Evolutionary conservation across 345 rosid genomes (phyloP).

Genomic region (Carallia pectinifolia): DNA sequence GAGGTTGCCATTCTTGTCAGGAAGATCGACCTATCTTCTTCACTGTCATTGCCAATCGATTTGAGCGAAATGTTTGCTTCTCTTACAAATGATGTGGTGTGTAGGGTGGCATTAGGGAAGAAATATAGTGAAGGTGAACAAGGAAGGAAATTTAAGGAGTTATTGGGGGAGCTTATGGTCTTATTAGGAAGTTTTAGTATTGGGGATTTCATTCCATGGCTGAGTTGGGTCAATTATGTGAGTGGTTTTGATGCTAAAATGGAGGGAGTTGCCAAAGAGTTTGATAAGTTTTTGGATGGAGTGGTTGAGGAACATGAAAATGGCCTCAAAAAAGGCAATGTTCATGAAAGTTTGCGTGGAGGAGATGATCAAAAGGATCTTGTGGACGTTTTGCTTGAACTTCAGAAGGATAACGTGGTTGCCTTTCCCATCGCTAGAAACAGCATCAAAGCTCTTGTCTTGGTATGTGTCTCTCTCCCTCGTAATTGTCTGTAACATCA

Average conservation of each 20-base stretch:
- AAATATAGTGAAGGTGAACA: constrained; percentile 38
- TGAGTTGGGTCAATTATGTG: constrained; percentile 40
- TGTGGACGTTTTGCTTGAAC: constrained; percentile 30
- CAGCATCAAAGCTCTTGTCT: constrained; percentile 35
- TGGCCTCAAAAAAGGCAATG: background rate
- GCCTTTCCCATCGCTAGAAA: constrained; percentile 10
- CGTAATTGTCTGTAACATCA: too few relatives aligned
- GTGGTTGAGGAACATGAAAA: constrained; percentile 23
- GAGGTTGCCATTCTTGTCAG: constrained; percentile 33
- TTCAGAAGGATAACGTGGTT: constrained; percentile 17
- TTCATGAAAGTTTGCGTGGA: background rate
- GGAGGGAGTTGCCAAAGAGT: constrained; percentile 22
- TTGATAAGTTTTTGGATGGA: constrained; percentile 25
- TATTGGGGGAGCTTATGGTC: constrained; percentile 23
- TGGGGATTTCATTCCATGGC: constrained; percentile 56
- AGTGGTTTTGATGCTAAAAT: constrained; percentile 28
- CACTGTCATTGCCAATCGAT: constrained; percentile 26
- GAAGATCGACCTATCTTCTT: constrained; percentile 22
- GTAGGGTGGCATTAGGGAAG: constrained; percentile 51
- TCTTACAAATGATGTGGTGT: constrained; percentile 40
- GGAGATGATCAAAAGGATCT: constrained; percentile 14
- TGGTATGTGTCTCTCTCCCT: constrained; percentile 15
- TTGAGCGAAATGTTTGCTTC: constrained; percentile 31
- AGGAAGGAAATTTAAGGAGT: constrained; percentile 28
- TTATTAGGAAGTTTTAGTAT: constrained; percentile 37